Percentiles rank a stretch among this genome's conserved stretches.
These are phyloP conservation scores for Pseudocercospora eumusae DNA, from an alignment of 2,329 filamentous ascomycete genomes.

Conservation along the genomic window DNA sequence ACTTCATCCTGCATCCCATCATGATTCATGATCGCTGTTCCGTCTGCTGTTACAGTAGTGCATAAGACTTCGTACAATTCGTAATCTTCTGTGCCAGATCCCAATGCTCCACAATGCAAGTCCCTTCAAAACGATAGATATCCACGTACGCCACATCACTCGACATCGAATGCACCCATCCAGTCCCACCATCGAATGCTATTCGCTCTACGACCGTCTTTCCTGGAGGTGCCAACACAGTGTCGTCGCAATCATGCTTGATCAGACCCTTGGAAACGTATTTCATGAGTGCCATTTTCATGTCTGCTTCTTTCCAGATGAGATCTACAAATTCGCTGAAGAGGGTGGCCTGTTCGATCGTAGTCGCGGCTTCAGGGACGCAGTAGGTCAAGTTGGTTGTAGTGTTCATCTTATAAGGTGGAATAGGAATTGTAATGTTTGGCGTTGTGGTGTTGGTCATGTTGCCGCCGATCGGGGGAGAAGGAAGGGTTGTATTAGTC, in stretches of 20 bases:
- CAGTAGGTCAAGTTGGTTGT: neutral
- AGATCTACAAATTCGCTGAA: neutral
- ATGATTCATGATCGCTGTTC: neutral
- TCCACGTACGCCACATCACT: neutral
- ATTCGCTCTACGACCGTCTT: neutral
- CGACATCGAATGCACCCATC: neutral
- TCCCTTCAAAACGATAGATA: neutral
- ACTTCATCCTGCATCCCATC: neutral
- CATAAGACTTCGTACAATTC: neutral
- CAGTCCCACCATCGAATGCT: neutral
- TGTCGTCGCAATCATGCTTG: neutral
- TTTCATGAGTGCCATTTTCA: neutral
- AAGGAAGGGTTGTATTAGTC: neutral
- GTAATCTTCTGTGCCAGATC: neutral
- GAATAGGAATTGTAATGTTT: neutral
- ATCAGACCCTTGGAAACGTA: neutral
- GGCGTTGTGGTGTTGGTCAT: neutral
- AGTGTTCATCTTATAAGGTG: constrained; percentile 1
- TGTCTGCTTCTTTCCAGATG: neutral
- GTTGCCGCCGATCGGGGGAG: neutral
- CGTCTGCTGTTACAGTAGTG: neutral
- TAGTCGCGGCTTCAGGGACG: neutral
- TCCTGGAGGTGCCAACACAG: neutral
- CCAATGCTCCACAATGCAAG: neutral
- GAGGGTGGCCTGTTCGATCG: neutral